Evolutionary conservation across 805 yeast genomes (phyloP), one percentile per base, ranked within the genome.

Genomic region (Suhomyces sp.): DNA sequence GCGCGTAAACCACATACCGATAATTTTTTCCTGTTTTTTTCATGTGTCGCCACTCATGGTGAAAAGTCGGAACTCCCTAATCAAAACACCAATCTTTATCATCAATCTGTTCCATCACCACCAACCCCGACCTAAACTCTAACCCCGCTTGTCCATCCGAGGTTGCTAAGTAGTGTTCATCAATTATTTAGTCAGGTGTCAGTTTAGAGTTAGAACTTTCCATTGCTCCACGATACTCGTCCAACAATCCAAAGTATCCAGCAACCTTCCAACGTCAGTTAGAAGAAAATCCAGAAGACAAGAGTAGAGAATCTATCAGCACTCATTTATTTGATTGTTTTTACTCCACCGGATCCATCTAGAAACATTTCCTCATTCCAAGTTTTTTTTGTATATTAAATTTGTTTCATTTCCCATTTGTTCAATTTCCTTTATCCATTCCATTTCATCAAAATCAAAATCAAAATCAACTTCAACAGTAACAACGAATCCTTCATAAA

Each of bases 311-410:
- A 25, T 25, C 15, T 31, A 35, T 32, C 34, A 42, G 61, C 59
- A 58, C 60, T 58, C 63, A 56, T 58, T 58, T 39, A 48, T 39
- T 58, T 58, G 63, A 55, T 58, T 56, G 61, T 56, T 34, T 24
- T 28, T 26, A 38, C 33, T 12, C 21, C 15, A 22, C 15, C 17
- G 14, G 15, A 20, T 26, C 29, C 15, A 26, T 31, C 25, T 16
- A 31, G 13, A 31, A 17, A 5, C 13, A 26, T 26, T 13, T 15
- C 19, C n/a, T 15, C n/a, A 26, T 26, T 26, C 15, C 19, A 24
- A 7, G 17, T 13, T 6, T 19, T 26, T 24, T 24, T 24, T 11
- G 14, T 24, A 24, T 11, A n/a, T 24, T 7, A 10, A 26, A 26
- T 13, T 26, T 26, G 29, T 7, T 26, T 7, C 15, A 26, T 6